Conservation (phyloP, 495 filamentous ascomycete species). For the Massariosphaeria phaeospora region DNA sequence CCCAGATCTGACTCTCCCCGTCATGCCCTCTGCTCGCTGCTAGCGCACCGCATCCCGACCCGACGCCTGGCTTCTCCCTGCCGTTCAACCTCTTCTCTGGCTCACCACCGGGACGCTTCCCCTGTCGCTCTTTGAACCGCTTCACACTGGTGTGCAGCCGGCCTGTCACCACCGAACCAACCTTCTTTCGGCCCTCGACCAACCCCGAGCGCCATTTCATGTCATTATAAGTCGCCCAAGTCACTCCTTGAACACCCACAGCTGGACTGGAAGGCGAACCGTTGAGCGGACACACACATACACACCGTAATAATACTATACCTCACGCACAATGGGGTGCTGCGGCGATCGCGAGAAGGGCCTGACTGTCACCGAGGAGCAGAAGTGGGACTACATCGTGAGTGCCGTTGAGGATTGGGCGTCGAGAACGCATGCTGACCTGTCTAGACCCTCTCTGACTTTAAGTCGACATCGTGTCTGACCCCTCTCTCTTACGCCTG, state of each 20-base stretch:
- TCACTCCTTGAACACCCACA: conserved; percentile 23
- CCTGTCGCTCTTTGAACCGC: conserved; percentile 20
- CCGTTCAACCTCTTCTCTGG: conserved; percentile 11
- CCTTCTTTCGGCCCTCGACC: not conserved
- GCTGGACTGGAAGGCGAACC: conserved; percentile 30
- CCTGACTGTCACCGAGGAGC: conserved; percentile 60
- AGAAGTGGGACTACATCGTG: conserved; percentile 95
- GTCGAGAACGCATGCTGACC: not conserved
- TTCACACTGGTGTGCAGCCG: conserved; percentile 26
- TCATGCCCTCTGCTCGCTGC: conserved; percentile 23
- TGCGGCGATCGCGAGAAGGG: conserved; percentile 63
- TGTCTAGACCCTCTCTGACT: conserved; percentile 79
- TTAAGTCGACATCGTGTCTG: conserved; percentile 73
- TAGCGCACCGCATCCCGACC: conserved; percentile 12
- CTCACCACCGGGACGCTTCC: not conserved
- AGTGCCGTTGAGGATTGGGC: conserved; percentile 34
- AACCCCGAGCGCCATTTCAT: conserved; percentile 14
- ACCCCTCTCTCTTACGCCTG: conserved; percentile 76
- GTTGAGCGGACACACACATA: conserved; percentile 27
- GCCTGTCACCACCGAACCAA: conserved; percentile 29
- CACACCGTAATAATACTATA: conserved; percentile 23
- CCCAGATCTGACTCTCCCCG: conserved; percentile 16
- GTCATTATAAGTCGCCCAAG: conserved; percentile 11
- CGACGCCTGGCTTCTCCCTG: not conserved
- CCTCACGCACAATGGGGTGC: conserved; percentile 62